A percentile compares a stretch with the other conserved stretches of the same genome.
Conservation (phyloP, 257 asterid species). For the Ophiorrhiza pumila region DNA sequence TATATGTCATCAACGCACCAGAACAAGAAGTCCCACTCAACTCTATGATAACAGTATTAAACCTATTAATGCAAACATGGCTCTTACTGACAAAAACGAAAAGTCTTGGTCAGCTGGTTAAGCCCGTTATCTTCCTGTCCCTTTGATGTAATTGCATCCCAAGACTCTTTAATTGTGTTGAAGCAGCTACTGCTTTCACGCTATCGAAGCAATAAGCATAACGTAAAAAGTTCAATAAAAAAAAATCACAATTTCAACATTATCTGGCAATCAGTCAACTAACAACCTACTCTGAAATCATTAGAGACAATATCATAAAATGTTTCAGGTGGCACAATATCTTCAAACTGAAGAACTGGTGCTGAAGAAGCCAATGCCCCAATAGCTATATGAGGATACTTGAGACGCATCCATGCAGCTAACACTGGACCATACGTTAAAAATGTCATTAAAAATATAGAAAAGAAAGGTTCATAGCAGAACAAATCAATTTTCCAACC, state of each 20-base stretch:
- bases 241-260: constrained; percentile 3
- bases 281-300: constrained; percentile 61
- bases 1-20: not conserved
- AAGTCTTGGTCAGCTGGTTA: constrained; percentile 49
- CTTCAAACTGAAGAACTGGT: constrained; percentile 88
- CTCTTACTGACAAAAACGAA: constrained; percentile 67
- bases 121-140: constrained; percentile 64
- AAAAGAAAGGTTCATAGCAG: not conserved
- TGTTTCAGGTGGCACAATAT: constrained; percentile 71
- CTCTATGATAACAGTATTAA: not conserved
- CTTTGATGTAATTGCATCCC: constrained; percentile 62
- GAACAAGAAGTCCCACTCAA: not conserved
- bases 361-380: constrained; percentile 98
- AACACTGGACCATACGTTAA: constrained; percentile 55
- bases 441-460: not conserved
- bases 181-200: constrained; percentile 82
- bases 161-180: constrained; percentile 67
- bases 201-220: constrained; percentile 32
- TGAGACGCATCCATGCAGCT: constrained; percentile 97
- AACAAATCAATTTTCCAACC: not conserved
- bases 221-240: constrained; percentile 8
- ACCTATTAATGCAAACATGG: not conserved
- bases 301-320: constrained; percentile 82
- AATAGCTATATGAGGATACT: constrained; percentile 89
- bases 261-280: not conserved